Percentiles rank a stretch among this genome's conserved stretches.
phyloP scores from a whole-genome alignment of 1,284 basidiomycete species.

The Papiliotrema flavescens region DNA sequence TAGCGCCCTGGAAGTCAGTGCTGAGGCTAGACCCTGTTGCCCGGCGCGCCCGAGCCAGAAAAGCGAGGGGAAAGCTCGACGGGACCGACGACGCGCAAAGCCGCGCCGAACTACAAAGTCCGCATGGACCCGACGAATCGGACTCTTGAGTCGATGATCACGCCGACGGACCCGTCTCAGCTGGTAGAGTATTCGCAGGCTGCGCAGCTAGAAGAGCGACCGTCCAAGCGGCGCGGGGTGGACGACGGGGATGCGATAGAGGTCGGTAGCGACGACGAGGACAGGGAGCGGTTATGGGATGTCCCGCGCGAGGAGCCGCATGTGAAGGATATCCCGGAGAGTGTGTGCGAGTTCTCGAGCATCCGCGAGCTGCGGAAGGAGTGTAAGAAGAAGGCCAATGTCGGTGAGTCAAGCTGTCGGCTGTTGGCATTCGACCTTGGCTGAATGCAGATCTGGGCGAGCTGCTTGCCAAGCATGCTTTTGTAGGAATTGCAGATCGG shows the following conservation, averaged over 20 bases:
- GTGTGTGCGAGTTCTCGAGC: conserved; percentile 75
- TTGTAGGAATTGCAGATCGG: conserved; percentile 88
- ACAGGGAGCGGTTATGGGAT: conserved; percentile 15
- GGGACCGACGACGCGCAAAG: conserved; percentile 27
- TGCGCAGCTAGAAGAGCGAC: conserved; percentile 9
- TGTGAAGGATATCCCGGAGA: conserved; percentile 64
- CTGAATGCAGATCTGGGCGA: conserved; percentile 65
- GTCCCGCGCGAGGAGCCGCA: conserved; percentile 7
- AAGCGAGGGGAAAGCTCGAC: conserved; percentile 13
- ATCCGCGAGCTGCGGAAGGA: conserved; percentile 64
- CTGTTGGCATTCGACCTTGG: too few relatives aligned
- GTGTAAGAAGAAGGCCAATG: conserved; percentile 62
- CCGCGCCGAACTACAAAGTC: conserved; percentile 80
- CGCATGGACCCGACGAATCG: conserved; percentile 82
- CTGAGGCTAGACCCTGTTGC: conserved; percentile 41
- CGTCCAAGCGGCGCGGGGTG: conserved; percentile 29
- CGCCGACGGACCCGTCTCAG: conserved; percentile 34
- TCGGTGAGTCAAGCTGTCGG: conserved; percentile 64
- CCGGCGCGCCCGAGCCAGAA: conserved; percentile 34
- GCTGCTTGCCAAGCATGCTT: conserved; percentile 80
- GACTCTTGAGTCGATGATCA: conserved; percentile 91
- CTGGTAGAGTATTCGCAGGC: conserved; percentile 18
- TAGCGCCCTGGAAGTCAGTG: too few relatives aligned
- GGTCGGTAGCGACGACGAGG: conserved; percentile 22
- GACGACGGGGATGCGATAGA: conserved; percentile 25